These are phyloP conservation scores for Herpetomonas muscarum DNA, from an alignment of 208 protist species.

Conservation along the genomic window DNA sequence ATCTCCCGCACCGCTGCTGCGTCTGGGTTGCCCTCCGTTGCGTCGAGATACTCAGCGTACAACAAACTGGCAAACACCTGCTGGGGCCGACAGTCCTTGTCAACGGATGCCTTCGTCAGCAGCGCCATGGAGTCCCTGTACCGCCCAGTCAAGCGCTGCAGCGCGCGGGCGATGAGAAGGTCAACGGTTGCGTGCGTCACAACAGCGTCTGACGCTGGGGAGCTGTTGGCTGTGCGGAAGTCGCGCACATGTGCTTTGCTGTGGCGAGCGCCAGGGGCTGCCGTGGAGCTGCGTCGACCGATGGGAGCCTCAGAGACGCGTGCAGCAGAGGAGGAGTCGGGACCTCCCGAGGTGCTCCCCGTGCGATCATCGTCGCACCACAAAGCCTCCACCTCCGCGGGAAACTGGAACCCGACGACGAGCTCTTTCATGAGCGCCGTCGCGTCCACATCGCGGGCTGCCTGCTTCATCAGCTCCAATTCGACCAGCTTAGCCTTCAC, in stretches of 20 bases:
- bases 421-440: conserved; percentile 19
- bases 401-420: conserved; percentile 44
- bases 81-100: conserved; percentile 27
- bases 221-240: conserved; percentile 1
- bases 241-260: no score
- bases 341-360: background rate
- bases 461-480: conserved; percentile 51
- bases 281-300: no score
- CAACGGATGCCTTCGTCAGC: conserved; percentile 28
- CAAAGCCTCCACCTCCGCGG: conserved; percentile 39
- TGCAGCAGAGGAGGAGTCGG: background rate
- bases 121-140: conserved; percentile 46
- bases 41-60: conserved; percentile 48
- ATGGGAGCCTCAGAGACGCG: background rate
- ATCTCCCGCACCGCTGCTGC: conserved; percentile 32
- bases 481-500: conserved; percentile 49
- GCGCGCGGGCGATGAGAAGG: conserved; percentile 41
- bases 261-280: no score
- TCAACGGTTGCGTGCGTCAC: conserved; percentile 49
- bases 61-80: conserved; percentile 44
- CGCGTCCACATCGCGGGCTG: conserved; percentile 32
- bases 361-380: conserved; percentile 20
- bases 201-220: conserved; percentile 9
- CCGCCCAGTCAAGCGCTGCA: conserved; percentile 45
- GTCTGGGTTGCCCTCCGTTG: conserved; percentile 22